phyloP scores from a whole-genome alignment of 2,329 filamentous ascomycete genomes.

The Aureobasidium musti region DNA sequence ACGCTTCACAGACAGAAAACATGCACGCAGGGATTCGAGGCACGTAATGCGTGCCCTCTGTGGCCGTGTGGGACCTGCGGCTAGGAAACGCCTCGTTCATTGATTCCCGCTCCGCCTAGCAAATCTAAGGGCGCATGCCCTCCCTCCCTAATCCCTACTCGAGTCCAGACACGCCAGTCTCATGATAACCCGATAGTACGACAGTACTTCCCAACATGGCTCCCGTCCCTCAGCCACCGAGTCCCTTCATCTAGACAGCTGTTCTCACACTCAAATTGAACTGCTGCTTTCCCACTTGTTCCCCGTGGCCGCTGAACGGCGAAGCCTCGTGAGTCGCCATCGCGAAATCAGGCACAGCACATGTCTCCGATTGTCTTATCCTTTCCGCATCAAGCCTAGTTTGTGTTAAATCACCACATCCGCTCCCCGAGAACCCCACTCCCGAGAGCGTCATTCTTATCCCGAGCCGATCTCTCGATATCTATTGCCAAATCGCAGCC shows the following conservation, averaged over 20 bases:
- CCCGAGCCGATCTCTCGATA: constrained; percentile 24
- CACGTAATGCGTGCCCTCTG: constrained; percentile 22
- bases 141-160: neutral
- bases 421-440: constrained; percentile 22
- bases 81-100: constrained; percentile 28
- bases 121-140: constrained; percentile 22
- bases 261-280: neutral
- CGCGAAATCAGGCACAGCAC: constrained; percentile 27
- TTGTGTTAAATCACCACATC: constrained; percentile 8
- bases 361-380: constrained; percentile 23
- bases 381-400: constrained; percentile 11
- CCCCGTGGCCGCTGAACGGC: constrained; percentile 22
- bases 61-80: constrained; percentile 29
- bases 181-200: constrained; percentile 16
- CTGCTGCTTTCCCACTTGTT: constrained; percentile 7
- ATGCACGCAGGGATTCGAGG: constrained; percentile 26
- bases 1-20: neutral
- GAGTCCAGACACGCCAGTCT: constrained; percentile 24
- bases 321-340: constrained; percentile 24
- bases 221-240: neutral
- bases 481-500: neutral
- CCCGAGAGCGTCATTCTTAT: constrained; percentile 26
- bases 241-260: neutral
- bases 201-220: neutral
- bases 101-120: constrained; percentile 26